Base-by-base conservation (phyloP, 257 asterid species). In the Agastache rugosa region DNA sequence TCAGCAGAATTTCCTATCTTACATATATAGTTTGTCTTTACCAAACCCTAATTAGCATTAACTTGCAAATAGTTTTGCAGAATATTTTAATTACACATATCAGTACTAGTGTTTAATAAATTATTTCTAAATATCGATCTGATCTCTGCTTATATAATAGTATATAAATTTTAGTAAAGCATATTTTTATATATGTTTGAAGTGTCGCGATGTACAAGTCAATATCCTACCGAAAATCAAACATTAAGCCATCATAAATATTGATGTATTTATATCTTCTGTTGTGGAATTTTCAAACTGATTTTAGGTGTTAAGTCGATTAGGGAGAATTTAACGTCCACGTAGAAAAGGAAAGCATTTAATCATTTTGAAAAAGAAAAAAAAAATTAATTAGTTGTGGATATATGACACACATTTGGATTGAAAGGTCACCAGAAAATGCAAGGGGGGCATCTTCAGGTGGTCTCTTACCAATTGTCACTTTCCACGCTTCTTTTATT, bases 361-460 rank as follows among this genome's bases (percentile, higher is more conserved):
- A 3, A 1, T 60, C 31, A 5, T 11, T 25, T 59, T 20, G 14
- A 9, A 3, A 23, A 6, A 55, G 16, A 53, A 53, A 8, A 12
- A 50, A 50, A 48, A 37, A 39, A 9, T 39, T 8, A 39, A 31
- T 27, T 27, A 75, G 37, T 54, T 54, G 67, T 54, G 72, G 78
- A 17, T n/a, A n/a, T n/a, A n/a, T 47, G 65, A 31, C 11, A 62
- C 35, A 65, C 44, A 8, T 15, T 61, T 74, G 42, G 73, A 54
- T 66, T 31, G 63, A 48, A 73, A 35, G 68, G 69, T 34, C 66
- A 7, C 58, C 71, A 58, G 31, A 34, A 73, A 73, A 31, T 63
- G 69, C 69, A 17, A n/a, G 64, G 20, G 19, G 45, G 55, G 59
- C 72, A 51, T 63, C 31, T 51, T 75, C 74, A 66, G 48, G 73